Conservation (phyloP, 768 basidiomycete genomes). For the Pisolithus orientalis region DNA sequence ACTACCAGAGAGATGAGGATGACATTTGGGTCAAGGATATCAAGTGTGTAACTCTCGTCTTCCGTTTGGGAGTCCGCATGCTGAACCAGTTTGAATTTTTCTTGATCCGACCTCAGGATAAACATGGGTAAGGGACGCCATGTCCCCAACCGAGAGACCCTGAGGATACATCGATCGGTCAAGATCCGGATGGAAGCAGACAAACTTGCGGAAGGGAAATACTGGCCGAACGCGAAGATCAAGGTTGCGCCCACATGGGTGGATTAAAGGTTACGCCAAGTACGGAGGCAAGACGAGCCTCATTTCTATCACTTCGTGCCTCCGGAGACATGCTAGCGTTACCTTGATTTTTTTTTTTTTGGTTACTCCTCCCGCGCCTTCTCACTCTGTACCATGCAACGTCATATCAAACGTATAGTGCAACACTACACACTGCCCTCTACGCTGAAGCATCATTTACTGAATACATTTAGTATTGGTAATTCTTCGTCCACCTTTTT, state of each 20-base stretch:
- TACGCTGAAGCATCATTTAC: too few relatives aligned
- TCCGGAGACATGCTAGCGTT: too few relatives aligned
- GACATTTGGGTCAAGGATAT: constrained; percentile 6
- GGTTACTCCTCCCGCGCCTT: too few relatives aligned
- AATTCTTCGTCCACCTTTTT: too few relatives aligned
- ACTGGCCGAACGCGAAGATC: constrained; percentile 30
- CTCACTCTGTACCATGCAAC: too few relatives aligned
- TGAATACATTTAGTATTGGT: too few relatives aligned
- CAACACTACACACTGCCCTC: too few relatives aligned
- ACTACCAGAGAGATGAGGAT: constrained; percentile 4
- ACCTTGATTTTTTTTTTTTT: too few relatives aligned
- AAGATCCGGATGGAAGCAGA: constrained; percentile 41
- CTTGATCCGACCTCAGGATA: neutral
- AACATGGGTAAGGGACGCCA: constrained; percentile 35
- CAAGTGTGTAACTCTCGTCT: constrained; percentile 10
- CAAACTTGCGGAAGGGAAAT: constrained; percentile 16
- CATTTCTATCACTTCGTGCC: too few relatives aligned
- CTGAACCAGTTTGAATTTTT: neutral
- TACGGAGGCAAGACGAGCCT: too few relatives aligned
- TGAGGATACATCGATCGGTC: constrained; percentile 40
- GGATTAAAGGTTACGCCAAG: constrained; percentile 19
- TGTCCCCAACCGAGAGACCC: constrained; percentile 31
- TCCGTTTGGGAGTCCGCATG: neutral
- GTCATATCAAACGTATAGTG: too few relatives aligned
- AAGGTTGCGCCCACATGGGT: constrained; percentile 30